A percentile compares a stretch with the other conserved stretches of the same genome.
phyloP scores from a whole-genome alignment of 75 land plant species.

The Sequoiadendron giganteum region DNA sequence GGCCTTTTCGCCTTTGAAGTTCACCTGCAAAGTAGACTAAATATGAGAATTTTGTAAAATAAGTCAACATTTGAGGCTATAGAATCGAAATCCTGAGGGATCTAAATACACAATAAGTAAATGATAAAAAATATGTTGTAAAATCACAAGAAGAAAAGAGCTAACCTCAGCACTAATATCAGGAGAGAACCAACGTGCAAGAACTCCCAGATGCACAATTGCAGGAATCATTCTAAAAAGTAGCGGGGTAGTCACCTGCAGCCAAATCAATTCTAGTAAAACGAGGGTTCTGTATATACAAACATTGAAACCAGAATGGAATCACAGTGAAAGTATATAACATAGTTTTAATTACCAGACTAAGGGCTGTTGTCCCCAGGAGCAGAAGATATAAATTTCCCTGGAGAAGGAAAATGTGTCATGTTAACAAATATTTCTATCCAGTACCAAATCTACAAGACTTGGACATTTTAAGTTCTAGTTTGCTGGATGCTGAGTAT shows the following conservation, averaged over 20 bases:
- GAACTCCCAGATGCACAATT: conserved; percentile 82
- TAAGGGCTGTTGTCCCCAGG: conserved; percentile 96
- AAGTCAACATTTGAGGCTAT: background rate
- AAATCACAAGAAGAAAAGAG: background rate
- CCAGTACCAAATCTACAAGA: background rate
- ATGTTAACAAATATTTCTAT: background rate
- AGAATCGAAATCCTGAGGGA: background rate
- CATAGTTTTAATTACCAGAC: conserved; percentile 58
- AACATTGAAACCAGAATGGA: background rate
- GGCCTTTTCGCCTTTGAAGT: conserved; percentile 1
- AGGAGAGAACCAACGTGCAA: conserved; percentile 83
- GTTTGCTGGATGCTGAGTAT: background rate
- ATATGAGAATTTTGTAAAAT: background rate
- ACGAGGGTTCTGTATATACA: background rate
- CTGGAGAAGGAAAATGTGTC: conserved; percentile 32
- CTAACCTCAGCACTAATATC: conserved; percentile 67
- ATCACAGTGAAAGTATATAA: background rate
- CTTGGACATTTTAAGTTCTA: background rate
- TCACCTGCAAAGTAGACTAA: background rate
- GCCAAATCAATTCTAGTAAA: background rate
- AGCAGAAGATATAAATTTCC: conserved; percentile 91
- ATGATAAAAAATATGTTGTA: background rate
- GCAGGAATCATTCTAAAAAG: conserved; percentile 95
- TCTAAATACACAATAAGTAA: background rate
- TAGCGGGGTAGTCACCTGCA: conserved; percentile 94